phyloP scores from a whole-genome alignment of 2,329 filamentous ascomycete species.

The Apiospora rasikravindrae region DNA sequence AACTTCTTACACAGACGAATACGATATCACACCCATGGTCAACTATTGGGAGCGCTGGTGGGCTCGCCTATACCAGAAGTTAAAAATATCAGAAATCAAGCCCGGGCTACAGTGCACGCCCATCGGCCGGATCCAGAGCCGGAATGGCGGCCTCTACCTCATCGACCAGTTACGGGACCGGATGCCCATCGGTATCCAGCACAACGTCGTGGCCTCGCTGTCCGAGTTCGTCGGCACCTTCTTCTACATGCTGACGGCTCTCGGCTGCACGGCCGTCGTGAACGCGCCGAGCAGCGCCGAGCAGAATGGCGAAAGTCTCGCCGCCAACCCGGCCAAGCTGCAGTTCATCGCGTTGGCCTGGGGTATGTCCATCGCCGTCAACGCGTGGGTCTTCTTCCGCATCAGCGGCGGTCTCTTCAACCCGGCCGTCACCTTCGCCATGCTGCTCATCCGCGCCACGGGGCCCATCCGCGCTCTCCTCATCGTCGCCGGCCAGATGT shows the following conservation, averaged over 20 bases:
- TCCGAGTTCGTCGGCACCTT: slow-evolving; percentile 21
- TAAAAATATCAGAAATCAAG: background rate
- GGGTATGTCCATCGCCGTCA: slow-evolving; percentile 21
- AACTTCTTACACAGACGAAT: background rate
- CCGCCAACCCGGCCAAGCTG: slow-evolving; percentile 19
- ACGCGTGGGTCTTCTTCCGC: slow-evolving; percentile 21
- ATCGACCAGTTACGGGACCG: slow-evolving; percentile 18
- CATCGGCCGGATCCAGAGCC: slow-evolving; percentile 3
- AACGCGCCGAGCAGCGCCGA: background rate
- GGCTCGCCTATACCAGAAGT: background rate
- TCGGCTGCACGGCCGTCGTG: slow-evolving; percentile 19
- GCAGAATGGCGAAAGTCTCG: background rate
- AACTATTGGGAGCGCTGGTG: background rate
- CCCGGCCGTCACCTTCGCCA: slow-evolving; percentile 20
- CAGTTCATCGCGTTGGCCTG: slow-evolving; percentile 18
- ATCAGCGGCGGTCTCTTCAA: slow-evolving; percentile 22
- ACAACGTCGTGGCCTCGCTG: slow-evolving; percentile 12
- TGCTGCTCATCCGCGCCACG: slow-evolving; percentile 17
- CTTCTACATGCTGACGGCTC: slow-evolving; percentile 17
- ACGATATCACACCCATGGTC: background rate
- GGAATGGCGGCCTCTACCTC: slow-evolving; percentile 6
- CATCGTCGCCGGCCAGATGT: slow-evolving; percentile 8
- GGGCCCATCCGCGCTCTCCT: slow-evolving; percentile 11
- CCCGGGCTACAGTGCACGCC: background rate
- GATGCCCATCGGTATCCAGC: slow-evolving; percentile 11